Conservation (phyloP, 768 basidiomycete genomes). For the Cubamyces lactineus region DNA sequence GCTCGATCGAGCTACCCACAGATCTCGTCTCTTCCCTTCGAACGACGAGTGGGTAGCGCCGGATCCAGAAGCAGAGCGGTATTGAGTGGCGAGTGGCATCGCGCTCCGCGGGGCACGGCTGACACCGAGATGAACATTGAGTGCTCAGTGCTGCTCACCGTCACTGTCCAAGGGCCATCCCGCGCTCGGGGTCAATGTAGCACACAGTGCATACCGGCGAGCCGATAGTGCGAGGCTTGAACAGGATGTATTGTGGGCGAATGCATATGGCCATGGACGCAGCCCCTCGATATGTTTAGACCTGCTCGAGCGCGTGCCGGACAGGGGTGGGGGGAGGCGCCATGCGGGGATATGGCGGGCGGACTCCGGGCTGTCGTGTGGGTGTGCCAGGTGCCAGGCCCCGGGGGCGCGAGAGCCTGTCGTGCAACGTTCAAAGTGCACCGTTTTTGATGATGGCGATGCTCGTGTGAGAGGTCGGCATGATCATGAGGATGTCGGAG, state of each 20-base stretch:
- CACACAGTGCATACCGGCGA: background rate
- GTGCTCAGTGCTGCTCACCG: no score
- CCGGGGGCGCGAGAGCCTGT: background rate
- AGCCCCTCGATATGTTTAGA: conserved; percentile 8
- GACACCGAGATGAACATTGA: background rate
- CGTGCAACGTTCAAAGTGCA: background rate
- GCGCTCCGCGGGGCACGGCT: conserved; percentile 11
- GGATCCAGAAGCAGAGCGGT: no score
- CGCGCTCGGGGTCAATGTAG: background rate
- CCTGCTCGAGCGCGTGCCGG: background rate
- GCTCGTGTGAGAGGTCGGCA: background rate
- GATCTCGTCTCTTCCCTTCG: no score
- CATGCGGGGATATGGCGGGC: conserved; percentile 20
- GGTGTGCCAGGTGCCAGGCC: background rate
- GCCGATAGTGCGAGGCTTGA: background rate
- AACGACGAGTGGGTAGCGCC: no score
- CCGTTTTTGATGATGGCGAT: background rate
- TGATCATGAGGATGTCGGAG: background rate
- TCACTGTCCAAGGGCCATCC: background rate
- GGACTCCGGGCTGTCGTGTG: conserved; percentile 10
- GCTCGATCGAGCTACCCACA: background rate
- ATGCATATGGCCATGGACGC: background rate
- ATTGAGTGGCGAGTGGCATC: background rate
- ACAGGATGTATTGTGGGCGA: background rate
- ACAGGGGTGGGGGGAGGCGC: background rate